phyloP scores from a whole-genome alignment of 2,329 filamentous ascomycete species.

The Fusarium temperatum region DNA sequence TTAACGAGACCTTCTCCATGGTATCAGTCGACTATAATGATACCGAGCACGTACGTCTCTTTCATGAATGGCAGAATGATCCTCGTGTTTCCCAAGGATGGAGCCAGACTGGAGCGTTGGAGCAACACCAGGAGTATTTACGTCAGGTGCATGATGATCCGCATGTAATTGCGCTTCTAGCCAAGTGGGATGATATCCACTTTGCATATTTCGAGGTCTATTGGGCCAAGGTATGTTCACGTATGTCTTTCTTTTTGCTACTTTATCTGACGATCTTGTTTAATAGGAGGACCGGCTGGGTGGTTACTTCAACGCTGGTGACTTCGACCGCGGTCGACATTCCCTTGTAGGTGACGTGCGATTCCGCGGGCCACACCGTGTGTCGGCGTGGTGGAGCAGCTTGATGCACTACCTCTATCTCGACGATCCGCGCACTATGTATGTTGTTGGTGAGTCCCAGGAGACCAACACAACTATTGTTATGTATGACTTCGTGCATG shows the following conservation, averaged over 20 bases:
- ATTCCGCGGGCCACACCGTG: constrained; percentile 68
- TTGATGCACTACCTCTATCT: constrained; percentile 71
- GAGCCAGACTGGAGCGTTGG: constrained; percentile 80
- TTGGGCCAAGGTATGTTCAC: constrained; percentile 67
- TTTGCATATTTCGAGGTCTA: constrained; percentile 87
- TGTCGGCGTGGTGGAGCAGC: constrained; percentile 69
- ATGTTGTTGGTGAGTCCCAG: constrained; percentile 75
- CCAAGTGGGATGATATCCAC: constrained; percentile 72
- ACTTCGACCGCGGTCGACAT: constrained; percentile 68
- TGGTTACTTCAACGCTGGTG: constrained; percentile 63
- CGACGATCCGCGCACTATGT: constrained; percentile 66
- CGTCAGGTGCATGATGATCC: constrained; percentile 74
- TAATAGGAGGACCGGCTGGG: constrained; percentile 63
- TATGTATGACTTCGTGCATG: constrained; percentile 78
- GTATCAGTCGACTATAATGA: constrained; percentile 75
- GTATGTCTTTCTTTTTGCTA: neutral
- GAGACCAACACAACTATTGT: constrained; percentile 75
- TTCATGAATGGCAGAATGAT: constrained; percentile 86
- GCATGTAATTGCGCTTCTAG: constrained; percentile 76
- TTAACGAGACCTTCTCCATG: constrained; percentile 81
- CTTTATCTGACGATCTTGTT: neutral
- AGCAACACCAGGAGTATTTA: constrained; percentile 78
- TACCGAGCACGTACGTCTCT: constrained; percentile 71
- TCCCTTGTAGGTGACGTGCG: constrained; percentile 66
- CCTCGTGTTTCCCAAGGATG: constrained; percentile 81